Evolutionary conservation across 441 rosid genomes (phyloP).

Genomic region (Euphorbia schlechtendalii): DNA sequence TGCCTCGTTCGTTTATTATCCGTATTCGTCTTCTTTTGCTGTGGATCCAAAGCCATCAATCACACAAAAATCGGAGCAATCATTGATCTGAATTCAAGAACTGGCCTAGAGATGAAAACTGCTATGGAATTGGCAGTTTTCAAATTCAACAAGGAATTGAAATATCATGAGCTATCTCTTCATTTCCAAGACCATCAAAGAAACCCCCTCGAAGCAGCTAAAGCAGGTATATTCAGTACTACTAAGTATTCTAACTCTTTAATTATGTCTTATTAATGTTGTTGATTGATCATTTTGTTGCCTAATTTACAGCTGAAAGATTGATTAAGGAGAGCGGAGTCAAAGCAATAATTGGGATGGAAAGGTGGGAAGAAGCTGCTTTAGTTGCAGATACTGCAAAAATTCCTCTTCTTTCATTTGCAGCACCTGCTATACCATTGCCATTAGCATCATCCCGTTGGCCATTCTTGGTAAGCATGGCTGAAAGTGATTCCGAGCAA

Average conservation of each 20-base stretch:
- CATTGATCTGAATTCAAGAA: constrained; percentile 29
- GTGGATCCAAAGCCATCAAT: not conserved
- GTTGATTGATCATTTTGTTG: not conserved
- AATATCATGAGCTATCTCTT: constrained; percentile 28
- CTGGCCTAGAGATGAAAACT: constrained; percentile 31
- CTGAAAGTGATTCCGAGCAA: constrained; percentile 21
- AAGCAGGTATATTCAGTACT: not conserved
- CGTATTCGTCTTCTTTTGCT: not conserved
- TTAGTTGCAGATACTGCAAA: constrained; percentile 38
- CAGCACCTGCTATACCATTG: constrained; percentile 22
- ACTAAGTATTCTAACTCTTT: not conserved
- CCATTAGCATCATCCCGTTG: constrained; percentile 24
- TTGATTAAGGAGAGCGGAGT: constrained; percentile 30
- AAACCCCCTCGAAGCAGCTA: constrained; percentile 23
- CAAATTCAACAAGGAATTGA: constrained; percentile 20
- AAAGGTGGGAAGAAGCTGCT: constrained; percentile 44
- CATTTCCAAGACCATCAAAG: constrained; percentile 24
- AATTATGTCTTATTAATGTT: not conserved
- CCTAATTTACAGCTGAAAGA: constrained; percentile 27
- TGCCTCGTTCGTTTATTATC: not conserved
- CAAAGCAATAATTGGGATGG: constrained; percentile 38
- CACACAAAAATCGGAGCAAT: constrained; percentile 36
- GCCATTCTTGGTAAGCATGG: constrained; percentile 41
- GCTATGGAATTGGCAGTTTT: constrained; percentile 37
- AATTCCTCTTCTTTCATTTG: constrained; percentile 40